Base-by-base conservation (phyloP, 805 yeast species). In the Saccharomyces cerevisiae region DNA sequence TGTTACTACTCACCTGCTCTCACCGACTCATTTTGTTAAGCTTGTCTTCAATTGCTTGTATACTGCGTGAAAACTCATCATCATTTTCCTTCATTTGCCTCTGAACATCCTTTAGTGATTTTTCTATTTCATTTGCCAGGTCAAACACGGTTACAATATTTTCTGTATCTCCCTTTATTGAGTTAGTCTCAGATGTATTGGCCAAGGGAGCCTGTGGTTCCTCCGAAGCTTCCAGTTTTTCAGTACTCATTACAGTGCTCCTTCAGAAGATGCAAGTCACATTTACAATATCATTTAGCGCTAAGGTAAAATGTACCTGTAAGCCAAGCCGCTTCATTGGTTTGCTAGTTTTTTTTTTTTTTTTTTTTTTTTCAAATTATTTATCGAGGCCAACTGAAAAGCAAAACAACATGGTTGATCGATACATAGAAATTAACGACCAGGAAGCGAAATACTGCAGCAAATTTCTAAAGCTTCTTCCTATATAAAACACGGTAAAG, bases 61-160 rank as follows among this genome's bases (percentile, higher is more conserved):
- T 56, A 27, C 58, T 53, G 30, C 54, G 50, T 14, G 56, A 49
- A 49, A 69, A 65, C 11, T 58, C 60, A 22, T 55, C 53, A 41
- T 67, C 69, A 41, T 64, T 62, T 2, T 48, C 51, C 6, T 56
- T 49, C 17, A 62, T 50, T n/a, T 57, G 54, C 3, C 53, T 36
- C 49, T 61, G 53, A 6, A 68, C 51, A 17, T 58, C 61, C 22
- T 57, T 55, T 28, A 69, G 46, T 0, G 65, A 53, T 30, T 58
- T 57, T 53, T 69, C 68, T 24, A 69, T 64, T 11, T 61, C 64
- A 22, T 58, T 58, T 0, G 68, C 61, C n/a, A 69, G 50, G 29
- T 69, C 68, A 52, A 61, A 69, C 2, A 69, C 59, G 4, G 69
- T 67, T 3, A 59, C 59, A 6, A 47, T 54, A n/a, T 53, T 56